Conservation (phyloP, 805 yeast genomes). For the Wickerhamiella bombiphila region DNA sequence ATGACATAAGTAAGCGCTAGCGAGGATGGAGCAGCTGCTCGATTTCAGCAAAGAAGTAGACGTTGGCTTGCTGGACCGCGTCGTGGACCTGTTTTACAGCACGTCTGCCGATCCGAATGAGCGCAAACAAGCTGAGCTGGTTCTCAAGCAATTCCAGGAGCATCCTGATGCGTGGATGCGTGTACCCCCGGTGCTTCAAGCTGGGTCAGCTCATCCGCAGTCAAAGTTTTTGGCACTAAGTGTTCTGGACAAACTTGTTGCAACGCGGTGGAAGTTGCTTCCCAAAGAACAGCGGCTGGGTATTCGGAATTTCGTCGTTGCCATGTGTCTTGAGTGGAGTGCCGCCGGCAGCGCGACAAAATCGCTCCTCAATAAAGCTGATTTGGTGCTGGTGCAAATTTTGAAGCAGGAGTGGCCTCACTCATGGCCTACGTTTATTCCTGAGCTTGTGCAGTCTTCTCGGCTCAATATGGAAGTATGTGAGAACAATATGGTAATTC, state of each 20-base stretch:
- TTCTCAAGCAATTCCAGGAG: conserved; percentile 53
- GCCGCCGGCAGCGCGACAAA: conserved; percentile 60
- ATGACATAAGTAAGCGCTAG: conserved; percentile 4
- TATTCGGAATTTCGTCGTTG: conserved; percentile 82
- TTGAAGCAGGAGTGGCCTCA: conserved; percentile 98
- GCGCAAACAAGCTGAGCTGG: conserved; percentile 27
- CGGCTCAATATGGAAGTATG: conserved; percentile 82
- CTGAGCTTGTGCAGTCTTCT: conserved; percentile 77
- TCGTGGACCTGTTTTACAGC: conserved; percentile 70
- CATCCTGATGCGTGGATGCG: conserved; percentile 93
- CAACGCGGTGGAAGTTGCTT: conserved; percentile 83
- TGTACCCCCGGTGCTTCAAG: conserved; percentile 76
- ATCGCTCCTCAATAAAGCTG: conserved; percentile 82
- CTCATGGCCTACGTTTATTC: conserved; percentile 94
- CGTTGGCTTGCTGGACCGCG: conserved; percentile 60
- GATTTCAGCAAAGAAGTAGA: conserved; percentile 80
- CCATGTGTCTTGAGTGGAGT: conserved; percentile 84
- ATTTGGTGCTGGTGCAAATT: conserved; percentile 83
- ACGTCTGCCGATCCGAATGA: conserved; percentile 38
- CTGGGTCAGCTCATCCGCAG: conserved; percentile 56
- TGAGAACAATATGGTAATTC: conserved; percentile 91
- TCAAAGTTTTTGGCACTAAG: conserved; percentile 85
- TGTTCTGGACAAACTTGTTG: conserved; percentile 76
- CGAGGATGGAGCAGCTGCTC: conserved; percentile 72
- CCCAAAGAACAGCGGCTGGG: conserved; percentile 84